Evolutionary conservation across 192 early-diverging fungal genomes (phyloP).

Genomic region (Backusella westeae): DNA sequence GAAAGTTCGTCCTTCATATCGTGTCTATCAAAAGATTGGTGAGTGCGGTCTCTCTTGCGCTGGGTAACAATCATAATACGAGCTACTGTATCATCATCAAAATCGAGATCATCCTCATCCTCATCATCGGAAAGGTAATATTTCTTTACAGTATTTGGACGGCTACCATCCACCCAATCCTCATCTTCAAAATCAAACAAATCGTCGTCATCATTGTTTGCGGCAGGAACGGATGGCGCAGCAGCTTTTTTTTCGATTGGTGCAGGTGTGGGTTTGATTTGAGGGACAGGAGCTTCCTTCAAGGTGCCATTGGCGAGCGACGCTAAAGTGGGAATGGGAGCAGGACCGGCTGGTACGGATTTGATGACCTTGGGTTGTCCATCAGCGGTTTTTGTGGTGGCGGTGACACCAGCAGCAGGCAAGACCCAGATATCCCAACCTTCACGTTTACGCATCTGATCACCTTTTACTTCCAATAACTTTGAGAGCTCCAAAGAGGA

Average conservation of each 20-base stretch:
- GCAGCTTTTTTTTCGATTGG: not conserved
- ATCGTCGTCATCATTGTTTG: constrained; percentile 60
- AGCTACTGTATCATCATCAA: constrained; percentile 88
- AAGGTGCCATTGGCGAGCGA: not conserved
- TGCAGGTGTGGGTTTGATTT: not conserved
- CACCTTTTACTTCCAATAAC: constrained; percentile 25
- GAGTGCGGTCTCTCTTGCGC: constrained; percentile 64
- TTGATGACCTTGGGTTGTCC: constrained; percentile 1
- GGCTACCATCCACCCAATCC: constrained; percentile 60
- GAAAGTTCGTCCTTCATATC: constrained; percentile 77
- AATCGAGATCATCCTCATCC: constrained; percentile 72
- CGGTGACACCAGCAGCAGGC: constrained; percentile 23
- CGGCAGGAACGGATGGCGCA: not conserved
- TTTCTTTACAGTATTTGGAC: constrained; percentile 43
- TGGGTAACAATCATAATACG: constrained; percentile 92
- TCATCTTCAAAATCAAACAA: constrained; percentile 84
- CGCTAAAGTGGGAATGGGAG: not conserved
- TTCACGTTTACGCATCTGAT: constrained; percentile 63
- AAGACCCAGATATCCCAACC: constrained; percentile 86
- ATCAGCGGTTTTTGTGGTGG: not conserved
- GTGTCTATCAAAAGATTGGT: constrained; percentile 77
- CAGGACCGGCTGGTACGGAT: constrained; percentile 14
- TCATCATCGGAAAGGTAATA: constrained; percentile 45
- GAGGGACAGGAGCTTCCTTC: not conserved
- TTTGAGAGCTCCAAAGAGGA: constrained; percentile 50